Evolutionary conservation across 352 stramenopile species (phyloP), one percentile per base, ranked within the genome.

Genomic region (Pelagophyceae sp.): DNA sequence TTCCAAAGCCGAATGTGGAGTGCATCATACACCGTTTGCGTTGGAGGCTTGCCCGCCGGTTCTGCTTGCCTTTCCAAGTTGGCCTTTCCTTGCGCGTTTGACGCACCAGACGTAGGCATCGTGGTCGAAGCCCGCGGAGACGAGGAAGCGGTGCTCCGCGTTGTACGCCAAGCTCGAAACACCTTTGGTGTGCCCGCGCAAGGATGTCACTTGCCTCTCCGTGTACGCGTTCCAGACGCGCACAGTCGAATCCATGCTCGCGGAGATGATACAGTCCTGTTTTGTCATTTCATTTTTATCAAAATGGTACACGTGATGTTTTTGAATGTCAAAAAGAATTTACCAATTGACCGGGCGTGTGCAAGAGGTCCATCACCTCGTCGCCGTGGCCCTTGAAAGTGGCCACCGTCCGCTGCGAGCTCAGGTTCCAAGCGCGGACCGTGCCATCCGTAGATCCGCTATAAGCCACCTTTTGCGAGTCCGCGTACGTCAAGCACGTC

Each of bases 221-320:
- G 80, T 83, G 45, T 76, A 78, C 3, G 65, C 74, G 74, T 83
- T 77, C 80, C 80, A 83, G 31, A 83, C 72, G 38, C 79, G 81
- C 32, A 83, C 61, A 25, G 80, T 80, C 38, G 63, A 78, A 77
- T 83, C 80, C 17, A 83, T 69, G 6, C 51, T 78, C 33, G 64
- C 74, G n/a, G 38, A 77, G 25, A 83, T 65, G 0, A 83, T 72
- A 31, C n/a, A n/a, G n/a, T n/a, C n/a, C n/a, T n/a, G n/a, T n/a
- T n/a, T n/a, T n/a, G n/a, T 77, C 50, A 35, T 79, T 77, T 69
- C 72, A 77, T 77, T 29, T n/a, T n/a, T n/a, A n/a, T n/a, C n/a
- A n/a, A n/a, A n/a, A n/a, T n/a, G n/a, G n/a, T n/a, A n/a, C n/a
- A n/a, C n/a, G n/a, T n/a, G n/a, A n/a, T n/a, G n/a, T n/a, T n/a